Conservation (phyloP, 2,329 filamentous ascomycete genomes). For the Pyrenophora tritici-repentis region DNA sequence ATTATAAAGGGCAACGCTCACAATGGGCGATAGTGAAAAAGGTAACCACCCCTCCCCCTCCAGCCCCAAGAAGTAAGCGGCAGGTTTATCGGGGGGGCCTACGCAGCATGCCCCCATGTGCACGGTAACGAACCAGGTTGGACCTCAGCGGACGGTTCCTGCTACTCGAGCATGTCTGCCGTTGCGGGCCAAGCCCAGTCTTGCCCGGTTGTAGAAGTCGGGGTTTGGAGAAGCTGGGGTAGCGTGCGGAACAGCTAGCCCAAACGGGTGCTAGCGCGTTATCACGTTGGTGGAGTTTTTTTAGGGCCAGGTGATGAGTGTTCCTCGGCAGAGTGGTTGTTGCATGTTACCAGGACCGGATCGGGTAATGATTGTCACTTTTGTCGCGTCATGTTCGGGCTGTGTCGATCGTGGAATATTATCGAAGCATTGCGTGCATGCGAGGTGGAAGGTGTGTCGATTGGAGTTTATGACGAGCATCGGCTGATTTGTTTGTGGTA, state of each 20-base stretch:
- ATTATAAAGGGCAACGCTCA: too few species aligned
- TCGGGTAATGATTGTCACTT: too few species aligned
- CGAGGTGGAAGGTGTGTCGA: slow-evolving; percentile 3
- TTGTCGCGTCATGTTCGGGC: too few species aligned
- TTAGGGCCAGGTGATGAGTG: slow-evolving; percentile 13
- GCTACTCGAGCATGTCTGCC: slow-evolving; percentile 1
- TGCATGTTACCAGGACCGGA: not conserved
- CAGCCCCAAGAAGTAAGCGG: too few species aligned
- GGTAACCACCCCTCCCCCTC: too few species aligned
- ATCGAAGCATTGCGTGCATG: too few species aligned
- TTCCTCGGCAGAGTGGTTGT: slow-evolving; percentile 22
- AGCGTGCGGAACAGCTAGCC: slow-evolving; percentile 21
- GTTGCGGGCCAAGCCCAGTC: slow-evolving; percentile 21
- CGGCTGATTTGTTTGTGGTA: too few species aligned
- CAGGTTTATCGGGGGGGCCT: too few species aligned
- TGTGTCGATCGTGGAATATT: not conserved
- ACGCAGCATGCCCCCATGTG: slow-evolving; percentile 10
- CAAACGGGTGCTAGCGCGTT: slow-evolving; percentile 6
- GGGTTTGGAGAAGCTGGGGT: slow-evolving; percentile 27
- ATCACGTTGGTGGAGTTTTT: slow-evolving; percentile 15
- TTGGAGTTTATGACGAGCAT: not conserved
- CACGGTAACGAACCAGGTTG: slow-evolving; percentile 11
- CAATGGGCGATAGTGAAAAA: too few species aligned
- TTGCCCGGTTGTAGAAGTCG: slow-evolving; percentile 19
- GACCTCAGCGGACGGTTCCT: slow-evolving; percentile 12